Evolutionary conservation across 352 stramenopile genomes (phyloP), one percentile per base, ranked within the genome.

Genomic region (Thraustotheca clavata): DNA sequence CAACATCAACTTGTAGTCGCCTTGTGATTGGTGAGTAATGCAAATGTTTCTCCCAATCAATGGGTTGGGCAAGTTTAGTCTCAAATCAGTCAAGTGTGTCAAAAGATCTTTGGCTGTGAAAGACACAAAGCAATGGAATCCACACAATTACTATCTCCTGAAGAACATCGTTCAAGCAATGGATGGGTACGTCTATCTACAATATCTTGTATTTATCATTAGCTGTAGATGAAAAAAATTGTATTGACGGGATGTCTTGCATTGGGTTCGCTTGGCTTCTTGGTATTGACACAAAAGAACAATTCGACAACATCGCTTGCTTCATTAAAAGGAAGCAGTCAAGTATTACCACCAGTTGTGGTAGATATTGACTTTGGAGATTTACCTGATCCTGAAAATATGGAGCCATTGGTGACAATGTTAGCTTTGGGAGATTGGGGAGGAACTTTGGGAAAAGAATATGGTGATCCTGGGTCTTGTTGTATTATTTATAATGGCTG

Each of bases 401-500:
- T 29, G 18, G n/a, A 22, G 36, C 57, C 69, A 0, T 79, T 80
- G 4, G 74, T 92, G 14, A 87, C 85, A 1, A 89, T 94, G 77
- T 71, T 94, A n/a, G 85, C 85, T 16, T 87, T 94, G 49, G 85
- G 85, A 20, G 85, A 94, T 67, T 94, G 85, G 85, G 85, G 85
- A 0, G 85, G 83, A 6, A 94, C 85, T 29, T 20, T 67, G 14
- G 63, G 38, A 8, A 60, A 80, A 35, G 74, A 82, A 16, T 90
- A 82, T 6, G 83, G 91, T 72, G 90, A 92, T 70, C 83, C 85
- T 2, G 85, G 85, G 29, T 90, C 83, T 62, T 94, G 85, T 74
- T 94, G 85, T 68, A 91, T 90, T 76, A 89, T 92, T 72, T 94
- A 94, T 73, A 83, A 81, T 11, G 76, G 76, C 11, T 52, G 43